Conservation (phyloP, 2,329 filamentous ascomycete species). For the Dothideomycetes sp. region DNA sequence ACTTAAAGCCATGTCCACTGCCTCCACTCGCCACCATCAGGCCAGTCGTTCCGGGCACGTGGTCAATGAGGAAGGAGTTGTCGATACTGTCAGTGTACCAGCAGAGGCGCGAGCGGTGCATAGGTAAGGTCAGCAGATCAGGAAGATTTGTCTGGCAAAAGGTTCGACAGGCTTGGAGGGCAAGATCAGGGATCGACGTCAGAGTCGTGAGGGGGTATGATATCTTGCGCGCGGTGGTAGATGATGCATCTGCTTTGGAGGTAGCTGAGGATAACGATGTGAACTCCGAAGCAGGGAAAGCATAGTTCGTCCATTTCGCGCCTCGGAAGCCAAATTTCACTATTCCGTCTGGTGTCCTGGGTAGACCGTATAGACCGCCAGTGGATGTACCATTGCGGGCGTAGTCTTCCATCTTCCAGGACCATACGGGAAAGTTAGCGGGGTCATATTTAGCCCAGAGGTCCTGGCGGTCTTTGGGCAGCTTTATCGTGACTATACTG, state of each 20-base stretch:
- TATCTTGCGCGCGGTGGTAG: constrained; percentile 1
- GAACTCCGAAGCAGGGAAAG: constrained; percentile 2
- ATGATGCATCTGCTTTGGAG: too few relatives aligned
- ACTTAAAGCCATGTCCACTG: constrained; percentile 23
- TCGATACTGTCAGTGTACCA: constrained; percentile 13
- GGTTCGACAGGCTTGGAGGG: constrained; percentile 14
- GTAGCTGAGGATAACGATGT: too few relatives aligned
- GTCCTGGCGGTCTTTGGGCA: constrained; percentile 26
- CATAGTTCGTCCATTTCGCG: constrained; percentile 17
- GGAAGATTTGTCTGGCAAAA: constrained; percentile 14
- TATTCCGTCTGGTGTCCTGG: constrained; percentile 14
- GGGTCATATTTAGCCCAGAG: constrained; percentile 32
- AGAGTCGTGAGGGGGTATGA: constrained; percentile 14
- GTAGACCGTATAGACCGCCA: constrained; percentile 16
- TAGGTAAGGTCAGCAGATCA: constrained; percentile 12
- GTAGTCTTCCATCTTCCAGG: constrained; percentile 15
- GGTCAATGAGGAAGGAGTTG: constrained; percentile 11
- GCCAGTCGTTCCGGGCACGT: constrained; percentile 1
- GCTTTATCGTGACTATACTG: constrained; percentile 31
- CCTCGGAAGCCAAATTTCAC: constrained; percentile 18
- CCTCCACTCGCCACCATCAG: constrained; percentile 21
- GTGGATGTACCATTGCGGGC: neutral
- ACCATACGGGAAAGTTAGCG: constrained; percentile 36
- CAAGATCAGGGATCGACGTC: constrained; percentile 14
- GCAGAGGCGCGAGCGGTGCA: constrained; percentile 9